Percentiles rank a stretch among this genome's conserved stretches.
These are phyloP conservation scores for Vitis hybrid DNA, from an alignment of 177 flowering plant genomes.

Conservation along the genomic window DNA sequence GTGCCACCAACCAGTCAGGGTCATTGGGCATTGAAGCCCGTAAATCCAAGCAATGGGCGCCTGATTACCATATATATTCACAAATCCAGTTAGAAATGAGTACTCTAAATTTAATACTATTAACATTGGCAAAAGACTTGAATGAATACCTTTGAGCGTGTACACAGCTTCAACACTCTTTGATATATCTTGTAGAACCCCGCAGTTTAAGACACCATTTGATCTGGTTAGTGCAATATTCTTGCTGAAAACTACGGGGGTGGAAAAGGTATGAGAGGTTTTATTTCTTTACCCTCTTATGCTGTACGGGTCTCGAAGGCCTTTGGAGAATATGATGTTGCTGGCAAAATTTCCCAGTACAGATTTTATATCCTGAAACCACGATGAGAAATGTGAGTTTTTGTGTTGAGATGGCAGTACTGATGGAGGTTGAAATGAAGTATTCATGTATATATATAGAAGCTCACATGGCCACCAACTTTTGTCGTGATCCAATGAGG, in stretches of 20 bases:
- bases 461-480: too few relatives aligned
- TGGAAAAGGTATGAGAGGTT: background rate
- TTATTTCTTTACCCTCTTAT: slow-evolving; percentile 21
- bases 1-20: too few relatives aligned
- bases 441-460: too few relatives aligned
- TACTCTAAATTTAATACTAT: too few relatives aligned
- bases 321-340: slow-evolving; percentile 31
- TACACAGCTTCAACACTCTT: slow-evolving; percentile 29
- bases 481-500: too few relatives aligned
- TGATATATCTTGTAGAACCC: slow-evolving; percentile 42
- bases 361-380: slow-evolving; percentile 18
- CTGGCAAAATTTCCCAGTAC: slow-evolving; percentile 20
- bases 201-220: slow-evolving; percentile 1
- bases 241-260: background rate
- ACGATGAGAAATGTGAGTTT: too few relatives aligned
- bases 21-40: too few relatives aligned
- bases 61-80: slow-evolving; percentile 15
- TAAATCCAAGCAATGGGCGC: slow-evolving; percentile 45
- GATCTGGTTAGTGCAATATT: too few relatives aligned
- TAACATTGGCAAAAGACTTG: background rate
- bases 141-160: slow-evolving; percentile 27
- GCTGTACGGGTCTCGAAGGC: slow-evolving; percentile 29
- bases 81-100: background rate
- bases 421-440: too few relatives aligned
- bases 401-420: background rate